Base-by-base conservation (phyloP, 495 filamentous ascomycete genomes). In the Penicillium atrosanguineum region DNA sequence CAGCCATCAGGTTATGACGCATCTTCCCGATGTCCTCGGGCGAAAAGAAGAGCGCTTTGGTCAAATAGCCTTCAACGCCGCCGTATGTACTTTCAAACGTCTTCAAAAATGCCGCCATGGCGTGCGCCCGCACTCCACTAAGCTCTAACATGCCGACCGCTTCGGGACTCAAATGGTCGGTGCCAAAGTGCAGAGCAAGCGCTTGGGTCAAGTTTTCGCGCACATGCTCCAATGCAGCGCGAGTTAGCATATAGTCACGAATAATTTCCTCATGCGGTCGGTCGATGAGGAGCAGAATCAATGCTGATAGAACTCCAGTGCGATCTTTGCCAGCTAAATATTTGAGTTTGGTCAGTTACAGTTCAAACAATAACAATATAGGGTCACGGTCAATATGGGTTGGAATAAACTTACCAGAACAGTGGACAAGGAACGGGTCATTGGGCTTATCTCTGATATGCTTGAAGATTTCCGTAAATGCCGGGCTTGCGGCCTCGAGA, bases 251-350 rank as follows among this genome's bases (percentile, higher is more conserved):
- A 43, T 77, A 87, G 59, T 86, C 84, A 23, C 76, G 55, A 29
- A 64, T 59, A 25, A 85, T 72, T 9, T 64, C 64, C 4, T 82
- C 72, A 6, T 66, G 48, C 6, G 73, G 58, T 29, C 70, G 70
- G 9, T 76, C 79, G 9, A 81, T 78, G 0, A 88, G 66, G 7
- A 72, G 69, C n/a, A 84, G 61, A 7, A 88, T 62, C 1, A 87
- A 52, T 6, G 79, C 81, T 6, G 82, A 70, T 9, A 86, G 61
- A 1, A 86, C 79, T 4, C 85, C 84, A 0, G 84, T 86, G n/a
- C 84, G 75, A 53, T 87, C 83, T 53, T 85, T 81, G 6, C 84
- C 84, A 11, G 83, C 82, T 79, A 44, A 38, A 20, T 41, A 49
- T 6, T 6, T n/a, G 20, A 21, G 0, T 19, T 26, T 20, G 14